Evolutionary conservation across 306 rosid genomes (phyloP), one percentile per base, ranked within the genome.

Genomic region (Senna tora): DNA sequence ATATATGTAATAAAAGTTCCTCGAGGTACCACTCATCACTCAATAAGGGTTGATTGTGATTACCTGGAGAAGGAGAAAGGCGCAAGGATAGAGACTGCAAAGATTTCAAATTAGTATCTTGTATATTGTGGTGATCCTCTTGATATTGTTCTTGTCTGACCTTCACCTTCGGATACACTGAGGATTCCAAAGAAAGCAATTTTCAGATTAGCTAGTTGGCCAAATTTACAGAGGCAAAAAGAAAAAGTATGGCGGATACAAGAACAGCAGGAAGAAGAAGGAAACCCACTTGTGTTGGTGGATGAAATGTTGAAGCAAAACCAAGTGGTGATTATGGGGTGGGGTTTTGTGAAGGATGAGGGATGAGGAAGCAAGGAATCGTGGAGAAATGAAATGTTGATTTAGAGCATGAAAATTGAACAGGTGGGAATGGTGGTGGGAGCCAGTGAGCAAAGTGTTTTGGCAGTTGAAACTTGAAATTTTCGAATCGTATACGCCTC

Each of bases 131-230:
- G 9, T 65, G 71, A 56, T 76, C 63, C 15, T 75, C 59, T 36
- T 22, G 30, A 42, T 22, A 5, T 5, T 32, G 28, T 19, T 75
- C 53, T 13, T 39, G 77, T 32, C 77, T 76, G 12, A 76, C 81
- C 81, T 56, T 83, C 74, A 83, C 82, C 75, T 57, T 83, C 1
- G 84, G 77, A 76, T 79, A 72, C 87, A 83, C 87, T 76, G 71
- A 25, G 45, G 45, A 55, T 32, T 36, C 20, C 36, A 67, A 71
- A 68, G 33, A 73, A 6, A 74, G 42, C 13, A 70, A 63, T 25
- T 46, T 71, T 71, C 69, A 53, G 4, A 36, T 45, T 6, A 55
- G 41, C 33, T 16, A 34, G 11, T 33, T 51, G 2, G 42, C 46
- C 58, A 66, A 47, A 49, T 32, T 22, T 28, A 28, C 57, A 9